phyloP scores from a whole-genome alignment of 805 yeast species.

The Yarrowia sp. region DNA sequence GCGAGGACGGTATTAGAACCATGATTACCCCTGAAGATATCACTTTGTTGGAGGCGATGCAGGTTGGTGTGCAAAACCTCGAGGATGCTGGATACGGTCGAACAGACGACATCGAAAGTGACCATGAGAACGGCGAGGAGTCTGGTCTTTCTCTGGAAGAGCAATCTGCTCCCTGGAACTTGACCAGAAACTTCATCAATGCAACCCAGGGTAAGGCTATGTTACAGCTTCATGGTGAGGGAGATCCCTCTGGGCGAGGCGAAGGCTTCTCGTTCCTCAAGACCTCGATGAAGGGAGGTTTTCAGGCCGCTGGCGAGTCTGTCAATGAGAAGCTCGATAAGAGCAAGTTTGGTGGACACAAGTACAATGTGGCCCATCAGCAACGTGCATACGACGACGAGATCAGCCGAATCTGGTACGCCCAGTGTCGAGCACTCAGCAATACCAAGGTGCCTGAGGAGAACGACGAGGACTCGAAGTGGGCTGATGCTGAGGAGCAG shows the following conservation, averaged over 20 bases:
- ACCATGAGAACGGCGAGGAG: conserved; percentile 38
- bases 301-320: conserved; percentile 46
- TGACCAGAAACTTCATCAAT: conserved; percentile 83
- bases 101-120: conserved; percentile 35
- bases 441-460: conserved; percentile 37
- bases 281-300: conserved; percentile 95
- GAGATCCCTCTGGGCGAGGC: conserved; percentile 91
- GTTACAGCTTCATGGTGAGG: conserved; percentile 91
- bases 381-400: conserved; percentile 92
- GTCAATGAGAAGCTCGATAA: conserved; percentile 42
- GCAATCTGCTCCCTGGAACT: conserved; percentile 90
- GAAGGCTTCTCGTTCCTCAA: conserved; percentile 83
- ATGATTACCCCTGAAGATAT: conserved; percentile 92
- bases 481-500: conserved; percentile 37
- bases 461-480: conserved; percentile 36
- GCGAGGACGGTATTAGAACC: conserved; percentile 69
- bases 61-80: conserved; percentile 80
- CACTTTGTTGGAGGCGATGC: conserved; percentile 84
- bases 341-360: conserved; percentile 56
- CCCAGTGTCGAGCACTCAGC: conserved; percentile 63
- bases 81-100: conserved; percentile 69
- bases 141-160: conserved; percentile 63
- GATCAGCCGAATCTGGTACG: conserved; percentile 82
- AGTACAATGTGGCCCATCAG: conserved; percentile 77
- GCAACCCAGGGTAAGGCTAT: conserved; percentile 97